Evolutionary conservation across 2,329 filamentous ascomycete species (phyloP).

Genomic region (Aspergillus terreus): DNA sequence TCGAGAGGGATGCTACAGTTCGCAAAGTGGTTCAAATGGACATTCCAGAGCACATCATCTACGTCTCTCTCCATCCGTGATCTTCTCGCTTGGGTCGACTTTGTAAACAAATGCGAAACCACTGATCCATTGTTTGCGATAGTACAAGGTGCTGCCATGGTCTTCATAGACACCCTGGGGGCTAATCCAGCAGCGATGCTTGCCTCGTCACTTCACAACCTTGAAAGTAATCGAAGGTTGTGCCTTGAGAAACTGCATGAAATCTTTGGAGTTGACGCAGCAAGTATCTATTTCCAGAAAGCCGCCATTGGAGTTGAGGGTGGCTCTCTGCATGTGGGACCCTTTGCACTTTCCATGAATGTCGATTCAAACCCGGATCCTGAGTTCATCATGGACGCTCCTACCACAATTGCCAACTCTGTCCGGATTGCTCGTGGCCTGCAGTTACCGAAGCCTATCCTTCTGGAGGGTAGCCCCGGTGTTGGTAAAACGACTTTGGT

Average conservation of each 20-base stretch:
- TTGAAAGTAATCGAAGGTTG: conserved; percentile 65
- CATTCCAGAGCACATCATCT: conserved; percentile 69
- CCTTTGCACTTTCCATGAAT: conserved; percentile 64
- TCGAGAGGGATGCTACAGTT: conserved; percentile 75
- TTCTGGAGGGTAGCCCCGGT: conserved; percentile 94
- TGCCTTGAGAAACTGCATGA: conserved; percentile 71
- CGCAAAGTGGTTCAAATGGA: conserved; percentile 85
- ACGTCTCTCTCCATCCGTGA: conserved; percentile 87
- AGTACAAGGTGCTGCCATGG: conserved; percentile 87
- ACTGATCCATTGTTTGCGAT: conserved; percentile 50
- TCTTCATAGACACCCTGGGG: conserved; percentile 92
- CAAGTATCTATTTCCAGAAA: conserved; percentile 60
- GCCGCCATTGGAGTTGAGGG: conserved; percentile 57
- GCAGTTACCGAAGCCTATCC: conserved; percentile 82
- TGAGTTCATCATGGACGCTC: conserved; percentile 77
- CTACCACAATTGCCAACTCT: conserved; percentile 83
- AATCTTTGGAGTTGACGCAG: conserved; percentile 63
- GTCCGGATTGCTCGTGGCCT: conserved; percentile 88
- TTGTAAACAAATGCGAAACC: conserved; percentile 67
- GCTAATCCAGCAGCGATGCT: conserved; percentile 90
- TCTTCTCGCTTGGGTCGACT: conserved; percentile 87
- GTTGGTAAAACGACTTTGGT: conserved; percentile 96
- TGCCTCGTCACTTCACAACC: conserved; percentile 64
- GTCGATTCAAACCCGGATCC: conserved; percentile 50
- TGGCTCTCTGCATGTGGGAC: conserved; percentile 62